phyloP scores from a whole-genome alignment of 768 basidiomycete species.

The Collybiopsis confluens region DNA sequence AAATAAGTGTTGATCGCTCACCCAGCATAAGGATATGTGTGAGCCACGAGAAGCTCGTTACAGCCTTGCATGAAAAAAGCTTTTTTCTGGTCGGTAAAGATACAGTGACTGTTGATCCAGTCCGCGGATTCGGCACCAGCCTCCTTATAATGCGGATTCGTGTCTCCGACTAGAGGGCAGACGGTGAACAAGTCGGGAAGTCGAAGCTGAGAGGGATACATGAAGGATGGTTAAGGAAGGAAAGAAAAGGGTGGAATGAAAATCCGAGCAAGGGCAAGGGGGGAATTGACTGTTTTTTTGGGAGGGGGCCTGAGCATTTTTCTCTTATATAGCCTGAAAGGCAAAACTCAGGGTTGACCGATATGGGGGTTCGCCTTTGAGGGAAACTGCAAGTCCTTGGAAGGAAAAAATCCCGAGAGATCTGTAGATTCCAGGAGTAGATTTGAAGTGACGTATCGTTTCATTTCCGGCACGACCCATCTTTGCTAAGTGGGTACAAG shows the following conservation, averaged over 20 bases:
- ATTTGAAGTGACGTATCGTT: neutral
- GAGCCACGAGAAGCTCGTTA: conserved; percentile 59
- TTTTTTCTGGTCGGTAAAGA: conserved; percentile 57
- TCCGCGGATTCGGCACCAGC: conserved; percentile 53
- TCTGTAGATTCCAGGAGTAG: conserved; percentile 5
- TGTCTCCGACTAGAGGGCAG: conserved; percentile 43
- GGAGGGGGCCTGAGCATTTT: neutral
- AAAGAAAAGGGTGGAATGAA: neutral
- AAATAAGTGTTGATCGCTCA: conserved; percentile 53
- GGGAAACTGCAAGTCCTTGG: neutral
- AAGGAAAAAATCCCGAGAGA: neutral
- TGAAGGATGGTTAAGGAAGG: neutral
- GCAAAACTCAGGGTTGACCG: too few relatives aligned
- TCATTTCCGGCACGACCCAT: conserved; percentile 2
- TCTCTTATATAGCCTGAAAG: neutral
- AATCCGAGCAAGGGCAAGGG: neutral
- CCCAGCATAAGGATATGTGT: conserved; percentile 55
- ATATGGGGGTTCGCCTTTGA: neutral
- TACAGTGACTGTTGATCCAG: conserved; percentile 59
- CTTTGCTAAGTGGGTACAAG: too few relatives aligned
- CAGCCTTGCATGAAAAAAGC: conserved; percentile 60
- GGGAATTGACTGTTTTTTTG: too few relatives aligned
- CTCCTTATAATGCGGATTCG: conserved; percentile 53
- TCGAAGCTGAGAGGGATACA: conserved; percentile 23
- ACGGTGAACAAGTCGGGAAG: conserved; percentile 54